Base-by-base conservation (phyloP, 2,329 filamentous ascomycete species). In the Clonostachys sp. region DNA sequence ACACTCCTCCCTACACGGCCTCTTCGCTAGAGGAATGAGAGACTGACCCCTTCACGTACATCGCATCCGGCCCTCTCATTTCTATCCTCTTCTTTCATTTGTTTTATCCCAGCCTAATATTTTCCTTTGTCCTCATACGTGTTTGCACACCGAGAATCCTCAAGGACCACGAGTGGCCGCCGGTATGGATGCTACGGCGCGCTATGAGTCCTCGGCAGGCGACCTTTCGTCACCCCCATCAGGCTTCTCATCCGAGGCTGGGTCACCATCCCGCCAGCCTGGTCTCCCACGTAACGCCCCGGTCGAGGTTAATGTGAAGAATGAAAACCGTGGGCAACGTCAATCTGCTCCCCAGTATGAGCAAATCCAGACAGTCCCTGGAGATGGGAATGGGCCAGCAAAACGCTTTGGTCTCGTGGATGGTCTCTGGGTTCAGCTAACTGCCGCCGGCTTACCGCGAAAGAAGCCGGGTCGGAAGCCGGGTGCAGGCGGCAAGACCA, bases 401-500 rank as follows among this genome's bases (percentile, higher is more conserved):
- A 68, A 61, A 51, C 54, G 58, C 38, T 70, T 59, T 39, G 63
- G 59, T 12, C 47, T 58, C n/a, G 58, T 67, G 51, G 60, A 74
- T 52, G 61, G 71, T 52, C 53, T 67, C 57, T 64, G 63, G 54
- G 72, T 76, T 30, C 73, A 70, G 51, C 64, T 83, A 45, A 83
- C 78, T 0, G 78, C 79, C 24, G 78, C 79, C 45, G 80, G 80
- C 12, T 59, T 80, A 7, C 78, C 80, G 1, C 67, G 81, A 5
- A 83, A 83, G 65, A 86, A 85, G 66, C 80, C 81, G 17, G 81
- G 81, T 18, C 76, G 82, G 44, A 86, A 86, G 59, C 80, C 82
- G 57, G 86, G 75, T 59, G 79, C 70, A 50, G 75, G 67, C 47
- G 63, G 74, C 44, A 77, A 75, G 56, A 63, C 65, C 48, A 72